Base-by-base conservation (phyloP, 768 basidiomycete species). In the Mycena latifolia region DNA sequence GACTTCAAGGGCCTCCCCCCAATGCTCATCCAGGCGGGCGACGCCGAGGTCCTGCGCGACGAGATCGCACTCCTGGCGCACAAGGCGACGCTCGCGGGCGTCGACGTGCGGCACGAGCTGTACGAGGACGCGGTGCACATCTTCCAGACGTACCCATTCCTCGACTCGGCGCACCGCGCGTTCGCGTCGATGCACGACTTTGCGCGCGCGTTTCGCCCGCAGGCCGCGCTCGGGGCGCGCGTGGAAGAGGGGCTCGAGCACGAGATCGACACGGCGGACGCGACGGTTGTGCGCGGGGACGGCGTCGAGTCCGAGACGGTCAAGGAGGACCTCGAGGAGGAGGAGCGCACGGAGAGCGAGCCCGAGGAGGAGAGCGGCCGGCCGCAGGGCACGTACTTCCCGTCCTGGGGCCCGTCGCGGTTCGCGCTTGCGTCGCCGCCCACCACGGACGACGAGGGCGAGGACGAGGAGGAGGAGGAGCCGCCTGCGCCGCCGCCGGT, bases 101-200 rank as follows among this genome's bases (percentile, higher is more conserved):
- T 97, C 39, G 82, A 91, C 58, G 93, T 98, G 31, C 87, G 86
- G 66, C 93, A 96, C 71, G 96, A 98, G 75, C 77, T 94, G 41
- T 98, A 93, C 72, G 92, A 96, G 72, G 97, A 99, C 78, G 92
- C 91, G 55, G 86, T 95, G 15, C 96, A 98, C 71, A 93, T 97
- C 15, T 98, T 98, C 75, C 96, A 97, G 75, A 84, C 89, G 18
- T 93, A 94, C 71, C 92, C 94, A 0, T 97, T 94, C 76, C 82
- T 94, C 24, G 83, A 88, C 11, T 82, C 87, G 4, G 78, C 91
- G 28, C 84, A 79, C n/a, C 85, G 85, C 47, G 88, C 93, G 4
- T 93, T 92, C 75, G 69, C 84, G 54, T 90, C 91, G 7, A 92
- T 91, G 76, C 85, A 86, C 31, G 83, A 88, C 63, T 95, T 94